A percentile compares a stretch with the other conserved stretches of the same genome.
Evolutionary conservation across 1,139 yeast genomes (phyloP).

Genomic region (Suhomyces yuchorum): DNA sequence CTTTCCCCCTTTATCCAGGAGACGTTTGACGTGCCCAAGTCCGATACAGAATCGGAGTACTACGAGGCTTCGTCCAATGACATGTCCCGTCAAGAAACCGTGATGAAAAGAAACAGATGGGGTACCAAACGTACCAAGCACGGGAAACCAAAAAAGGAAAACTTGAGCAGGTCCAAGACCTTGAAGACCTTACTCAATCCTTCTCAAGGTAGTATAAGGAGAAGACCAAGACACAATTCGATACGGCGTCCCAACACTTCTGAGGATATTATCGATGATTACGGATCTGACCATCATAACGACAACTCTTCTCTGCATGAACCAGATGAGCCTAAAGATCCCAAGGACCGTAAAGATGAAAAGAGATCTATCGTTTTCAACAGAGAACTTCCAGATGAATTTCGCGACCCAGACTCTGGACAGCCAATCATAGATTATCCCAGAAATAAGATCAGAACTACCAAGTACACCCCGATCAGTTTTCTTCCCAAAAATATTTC

Average conservation of each 20-base stretch:
- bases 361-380: constrained; percentile 68
- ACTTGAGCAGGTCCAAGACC: constrained; percentile 50
- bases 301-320: constrained; percentile 22
- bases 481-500: constrained; percentile 56
- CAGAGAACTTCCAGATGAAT: constrained; percentile 63
- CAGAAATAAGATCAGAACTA: constrained; percentile 60
- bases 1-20: constrained; percentile 23
- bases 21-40: constrained; percentile 14
- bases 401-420: constrained; percentile 50
- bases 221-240: constrained; percentile 14
- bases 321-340: constrained; percentile 35
- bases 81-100: constrained; percentile 20
- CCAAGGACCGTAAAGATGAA: constrained; percentile 43
- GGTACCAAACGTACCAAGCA: constrained; percentile 82
- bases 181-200: constrained; percentile 35
- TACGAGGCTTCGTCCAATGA: constrained; percentile 6
- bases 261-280: constrained; percentile 32
- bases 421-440: constrained; percentile 39
- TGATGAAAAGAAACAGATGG: constrained; percentile 81
- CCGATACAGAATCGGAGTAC: constrained; percentile 13
- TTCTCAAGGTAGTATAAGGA: constrained; percentile 10
- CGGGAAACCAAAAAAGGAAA: constrained; percentile 60
- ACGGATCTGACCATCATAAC: constrained; percentile 20
- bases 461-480: constrained; percentile 59
- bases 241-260: constrained; percentile 28